A percentile compares a stretch with the other conserved stretches of the same genome.
These are phyloP conservation scores for Bruguiera hainesii DNA, from an alignment of 441 rosid species.

Conservation along the genomic window DNA sequence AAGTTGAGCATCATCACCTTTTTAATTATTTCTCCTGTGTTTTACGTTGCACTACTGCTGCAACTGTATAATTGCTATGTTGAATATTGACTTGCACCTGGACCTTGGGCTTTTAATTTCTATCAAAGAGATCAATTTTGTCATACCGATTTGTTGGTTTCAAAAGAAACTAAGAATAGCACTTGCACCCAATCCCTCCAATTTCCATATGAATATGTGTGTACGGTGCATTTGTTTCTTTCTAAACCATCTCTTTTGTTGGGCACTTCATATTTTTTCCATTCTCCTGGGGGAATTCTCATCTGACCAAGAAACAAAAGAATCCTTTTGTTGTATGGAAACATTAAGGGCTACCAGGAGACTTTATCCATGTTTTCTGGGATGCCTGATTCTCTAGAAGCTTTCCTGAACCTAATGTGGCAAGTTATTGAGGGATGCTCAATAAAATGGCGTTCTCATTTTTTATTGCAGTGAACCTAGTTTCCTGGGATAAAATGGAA, in stretches of 20 bases:
- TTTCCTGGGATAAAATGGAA: slow-evolving; percentile 6
- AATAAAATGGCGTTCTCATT: too few species aligned
- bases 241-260: not conserved
- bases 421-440: too few species aligned
- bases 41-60: not conserved
- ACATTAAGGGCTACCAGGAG: not conserved
- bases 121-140: not conserved
- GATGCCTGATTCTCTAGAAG: too few species aligned
- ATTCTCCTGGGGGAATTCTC: not conserved
- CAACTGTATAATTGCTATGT: slow-evolving; percentile 1
- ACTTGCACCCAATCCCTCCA: not conserved
- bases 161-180: not conserved
- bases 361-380: not conserved
- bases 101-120: too few species aligned
- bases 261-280: not conserved
- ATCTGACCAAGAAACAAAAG: not conserved
- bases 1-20: not conserved
- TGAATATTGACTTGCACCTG: too few species aligned
- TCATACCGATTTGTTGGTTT: not conserved
- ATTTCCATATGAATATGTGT: not conserved
- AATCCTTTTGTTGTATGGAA: not conserved
- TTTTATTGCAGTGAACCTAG: not conserved
- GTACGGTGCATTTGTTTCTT: not conserved
- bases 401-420: too few species aligned
- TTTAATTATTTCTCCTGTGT: not conserved